Evolutionary conservation across 2,329 filamentous ascomycete genomes (phyloP), one percentile per base, ranked within the genome.

Genomic region (Neonectria coccinea): DNA sequence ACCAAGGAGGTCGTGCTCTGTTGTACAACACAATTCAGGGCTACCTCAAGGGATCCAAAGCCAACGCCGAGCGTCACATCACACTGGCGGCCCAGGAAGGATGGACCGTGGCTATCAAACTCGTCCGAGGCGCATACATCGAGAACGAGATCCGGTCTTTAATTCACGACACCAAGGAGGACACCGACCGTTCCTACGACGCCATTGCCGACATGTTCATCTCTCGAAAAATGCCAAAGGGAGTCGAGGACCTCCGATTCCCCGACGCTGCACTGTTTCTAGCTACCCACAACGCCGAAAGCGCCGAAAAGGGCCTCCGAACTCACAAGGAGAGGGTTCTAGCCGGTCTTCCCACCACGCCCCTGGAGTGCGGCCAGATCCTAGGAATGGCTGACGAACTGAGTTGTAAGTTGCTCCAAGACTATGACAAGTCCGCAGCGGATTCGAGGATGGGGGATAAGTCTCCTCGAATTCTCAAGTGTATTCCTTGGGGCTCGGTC

Each of bases 321-420:
- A 80, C 84, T 0, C 82, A 85, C 57, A 69, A 78, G 50, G 14
- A 77, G 0, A 79, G 83, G 0, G 75, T 82, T 0, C 74, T 79
- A 2, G 64, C 68, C 9, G 72, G 72, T 1, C 64, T 77, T 4
- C 74, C 75, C 0, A 77, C 75, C 0, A 72, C 77, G 0, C 64
- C 71, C 0, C 76, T 87, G 4, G 78, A 74, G 5, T 88, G 84
- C 67, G 85, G 83, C 0, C 86, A 88, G 70, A 79, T 88, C 0
- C 82, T 85, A 63, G 86, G 86, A 5, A 88, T 88, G 86, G 85
- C 86, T 0, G 86, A 88, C 57, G 84, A 87, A 66, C 79, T 88
- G 18, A 84, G 82, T 42, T 85, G 84, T 67, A 78, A 79, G 11
- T 75, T 88, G 0, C 76, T 88, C 7, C 79, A 82, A 11, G 67